Evolutionary conservation across 208 protist genomes (phyloP).

Genomic region (Phytomonas serpens): DNA sequence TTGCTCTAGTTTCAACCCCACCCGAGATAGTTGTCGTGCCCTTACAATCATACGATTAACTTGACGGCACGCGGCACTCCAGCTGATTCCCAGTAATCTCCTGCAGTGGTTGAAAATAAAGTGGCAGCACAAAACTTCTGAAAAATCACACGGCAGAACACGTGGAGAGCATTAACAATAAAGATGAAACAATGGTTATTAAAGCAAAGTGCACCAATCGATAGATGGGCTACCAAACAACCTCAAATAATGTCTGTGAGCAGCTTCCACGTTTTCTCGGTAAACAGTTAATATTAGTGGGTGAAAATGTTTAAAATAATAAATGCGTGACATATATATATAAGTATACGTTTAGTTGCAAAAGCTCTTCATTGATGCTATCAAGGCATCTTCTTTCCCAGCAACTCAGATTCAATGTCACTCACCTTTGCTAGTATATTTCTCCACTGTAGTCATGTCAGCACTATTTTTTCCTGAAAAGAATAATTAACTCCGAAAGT

Average conservation of each 20-base stretch:
- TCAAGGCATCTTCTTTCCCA: background rate
- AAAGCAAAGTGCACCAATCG: background rate
- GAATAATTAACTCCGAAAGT: background rate
- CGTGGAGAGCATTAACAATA: background rate
- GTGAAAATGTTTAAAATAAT: constrained; percentile 2
- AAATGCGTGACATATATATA: background rate
- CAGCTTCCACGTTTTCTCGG: background rate
- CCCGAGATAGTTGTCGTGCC: background rate
- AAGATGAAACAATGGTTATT: background rate
- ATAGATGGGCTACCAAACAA: background rate
- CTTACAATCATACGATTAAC: background rate
- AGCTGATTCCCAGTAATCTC: background rate
- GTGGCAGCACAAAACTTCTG: background rate
- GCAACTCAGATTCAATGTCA: constrained; percentile 2
- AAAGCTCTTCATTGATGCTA: background rate
- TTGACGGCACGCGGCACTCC: background rate
- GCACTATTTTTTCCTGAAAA: background rate
- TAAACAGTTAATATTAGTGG: background rate
- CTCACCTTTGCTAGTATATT: constrained; percentile 10
- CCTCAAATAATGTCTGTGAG: background rate
- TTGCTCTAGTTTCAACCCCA: background rate
- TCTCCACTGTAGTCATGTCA: background rate
- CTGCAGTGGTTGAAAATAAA: background rate
- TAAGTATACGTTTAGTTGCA: background rate
- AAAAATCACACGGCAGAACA: background rate